Base-by-base conservation (phyloP, 257 asterid species). In the Penstemon newberryi region DNA sequence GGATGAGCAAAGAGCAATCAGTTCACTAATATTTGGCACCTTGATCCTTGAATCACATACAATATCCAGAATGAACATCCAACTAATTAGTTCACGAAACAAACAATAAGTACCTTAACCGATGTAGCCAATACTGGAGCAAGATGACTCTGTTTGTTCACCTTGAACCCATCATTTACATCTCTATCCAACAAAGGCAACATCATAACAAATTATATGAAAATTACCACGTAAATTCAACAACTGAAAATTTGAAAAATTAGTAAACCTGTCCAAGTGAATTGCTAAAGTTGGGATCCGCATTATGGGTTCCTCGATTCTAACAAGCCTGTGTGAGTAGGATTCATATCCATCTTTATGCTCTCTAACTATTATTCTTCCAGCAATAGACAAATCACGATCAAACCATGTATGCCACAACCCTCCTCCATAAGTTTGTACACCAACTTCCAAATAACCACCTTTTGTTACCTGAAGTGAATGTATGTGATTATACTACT, bases 391-490 rank as follows among this genome's bases (percentile, higher is more conserved):
- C 72, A 92, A 77, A 76, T 92, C 98, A 36, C 95, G 96, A 68
- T 89, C 98, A 67, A 92, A 89, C 98, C 96, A 89, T 37, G 98
- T 92, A 62, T 89, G 96, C 98, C 98, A 92, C 73, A 89, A 73
- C 25, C 98, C 98, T 80, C 96, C 83, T 60, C 98, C 96, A 80
- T 92, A 92, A 44, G 90, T 71, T 77, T 92, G 96, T 57, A 87
- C 96, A 41, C 96, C 98, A 75, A 89, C 96, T 86, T 87, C 92
- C 80, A 89, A 65, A 78, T 51, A 92, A 55, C 96, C 98, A 68
- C 91, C 85, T 85, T 89, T 92, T 8, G 88, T 63, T 63, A 87
- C 96, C 99, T 94, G 77, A 81, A 58, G 60, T 7, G 10, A 47
- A 61, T 50, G 5, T n/a, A 37, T 25, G 33, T 25, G 33, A 40